Evolutionary conservation across 2,329 filamentous ascomycete species (phyloP), one percentile per base, ranked within the genome.

Genomic region (Cordyceps tenuipes): DNA sequence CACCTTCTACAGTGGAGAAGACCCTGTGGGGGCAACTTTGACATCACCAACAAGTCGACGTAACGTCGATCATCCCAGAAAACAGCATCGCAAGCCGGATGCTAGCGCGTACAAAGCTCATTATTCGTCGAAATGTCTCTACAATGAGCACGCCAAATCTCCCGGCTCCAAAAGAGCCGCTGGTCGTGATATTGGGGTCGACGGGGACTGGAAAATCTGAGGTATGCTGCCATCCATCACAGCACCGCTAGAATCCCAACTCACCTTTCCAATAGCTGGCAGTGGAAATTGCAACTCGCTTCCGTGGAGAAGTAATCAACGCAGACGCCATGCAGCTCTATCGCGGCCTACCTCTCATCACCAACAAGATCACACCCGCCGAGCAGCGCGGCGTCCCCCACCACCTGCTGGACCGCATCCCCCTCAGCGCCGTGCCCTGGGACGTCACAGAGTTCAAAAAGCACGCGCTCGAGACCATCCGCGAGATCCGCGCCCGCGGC

Each of bases 251-350:
- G 7, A 31, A 31, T 51, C 29, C 50, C 23, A 34, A 19, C n/a
- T 21, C 21, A 44, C 10, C 13, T 21, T 34, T 5, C 6, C 63
- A 12, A 34, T 36, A 96, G 91, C 82, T 97, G 65, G 94, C 94
- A 9, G 88, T 99, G 46, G 90, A 96, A 64, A 76, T 99, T 56
- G 94, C 95, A 1, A 80, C 80, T 47, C 84, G 82, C 23, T 92
- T 91, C 74, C 87, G 94, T 72, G 94, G 95, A 69, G 94, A 99
- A 73, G 83, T 99, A 57, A 91, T 99, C 75, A 99, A 99, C 70
- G 90, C 90, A 51, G 94, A 99, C 78, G 94, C 94, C 44, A 96
- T 99, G 91, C 94, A 99, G 72, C 86, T 99, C 75, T 99, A 99
- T 72, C 82, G 83, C 57, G 94, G 94, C 3, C 77, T 99, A 48